Base-by-base conservation (phyloP, 2,329 filamentous ascomycete species). In the Alternaria incomplexa region DNA sequence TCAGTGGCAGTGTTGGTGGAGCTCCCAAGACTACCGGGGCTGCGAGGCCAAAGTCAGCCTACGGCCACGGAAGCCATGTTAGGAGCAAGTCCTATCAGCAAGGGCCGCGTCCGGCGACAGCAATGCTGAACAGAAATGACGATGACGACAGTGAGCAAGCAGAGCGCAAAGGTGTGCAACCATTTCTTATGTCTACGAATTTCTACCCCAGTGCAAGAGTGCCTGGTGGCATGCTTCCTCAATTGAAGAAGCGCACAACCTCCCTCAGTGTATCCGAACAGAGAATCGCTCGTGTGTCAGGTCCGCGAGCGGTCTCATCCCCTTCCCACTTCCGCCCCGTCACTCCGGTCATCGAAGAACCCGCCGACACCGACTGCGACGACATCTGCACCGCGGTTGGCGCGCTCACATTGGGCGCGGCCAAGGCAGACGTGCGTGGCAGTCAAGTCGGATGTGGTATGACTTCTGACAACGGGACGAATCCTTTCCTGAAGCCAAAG, bases 1-100 rank as follows among this genome's bases (percentile, higher is more conserved):
- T 89, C 65, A 83, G 86, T 13, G 86, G 84, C 64, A 77, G 74
- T 70, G 77, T 88, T 26, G 88, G 89, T 1, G 83, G 85, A 12
- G 84, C 83, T 13, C 69, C 77, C 17, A 85, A 88, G 66, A 82
- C 86, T 13, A 61, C 46, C 22, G 78, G 81, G 71, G 80, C 62
- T 79, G 30, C 50, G 46, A 83, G 76, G 28, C 85, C 87, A 57
- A 83, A 64, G 84, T 86, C 7, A 82, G 87, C 36, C 80, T 87
- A 76, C 57, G 74, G 69, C 26, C 64, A 68, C 25, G 50, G 40
- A 47, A 58, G 63, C 20, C 76, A 66, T 84, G 85, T 64, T 79
- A 85, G 46, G 81, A 83, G 57, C 85, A 84, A 72, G 75, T 82
- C 60, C 81, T 85, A 70, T 72, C 76, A 67, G 77, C 77, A 71